Percentiles rank a stretch among this genome's conserved stretches.
Conservation (phyloP, 2,329 filamentous ascomycete species). For the Geosmithia putterillii region DNA sequence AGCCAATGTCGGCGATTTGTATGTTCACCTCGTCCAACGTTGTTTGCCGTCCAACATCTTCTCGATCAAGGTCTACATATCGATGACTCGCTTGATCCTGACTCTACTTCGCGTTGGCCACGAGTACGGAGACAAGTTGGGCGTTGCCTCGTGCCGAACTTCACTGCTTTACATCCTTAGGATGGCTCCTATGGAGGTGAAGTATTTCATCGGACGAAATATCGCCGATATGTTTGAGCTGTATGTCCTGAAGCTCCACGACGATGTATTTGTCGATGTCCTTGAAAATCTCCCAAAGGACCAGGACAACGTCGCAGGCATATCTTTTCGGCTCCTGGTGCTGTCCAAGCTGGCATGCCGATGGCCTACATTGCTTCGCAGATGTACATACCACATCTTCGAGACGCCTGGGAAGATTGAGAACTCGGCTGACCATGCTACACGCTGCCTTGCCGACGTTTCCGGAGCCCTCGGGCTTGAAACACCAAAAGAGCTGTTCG, state of each 20-base stretch:
- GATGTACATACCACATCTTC: conserved; percentile 88
- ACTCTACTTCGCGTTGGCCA: conserved; percentile 54
- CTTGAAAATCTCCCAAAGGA: conserved; percentile 67
- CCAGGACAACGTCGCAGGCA: conserved; percentile 61
- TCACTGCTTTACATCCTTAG: conserved; percentile 63
- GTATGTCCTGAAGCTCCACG: conserved; percentile 73
- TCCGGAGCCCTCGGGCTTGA: conserved; percentile 51
- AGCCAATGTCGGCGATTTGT: conserved; percentile 62
- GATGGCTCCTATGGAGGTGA: conserved; percentile 55
- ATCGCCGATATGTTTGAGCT: conserved; percentile 67
- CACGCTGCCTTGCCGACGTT: conserved; percentile 55
- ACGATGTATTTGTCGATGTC: conserved; percentile 74
- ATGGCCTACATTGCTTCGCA: conserved; percentile 78
- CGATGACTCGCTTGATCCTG: conserved; percentile 57
- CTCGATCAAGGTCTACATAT: conserved; percentile 56
- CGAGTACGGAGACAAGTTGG: conserved; percentile 49
- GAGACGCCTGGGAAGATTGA: conserved; percentile 70
- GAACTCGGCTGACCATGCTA: conserved; percentile 56
- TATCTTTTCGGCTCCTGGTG: conserved; percentile 69
- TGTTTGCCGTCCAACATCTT: conserved; percentile 56
- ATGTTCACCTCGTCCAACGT: conserved; percentile 61
- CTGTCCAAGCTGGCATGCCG: conserved; percentile 64
- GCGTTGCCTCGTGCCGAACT: conserved; percentile 49
- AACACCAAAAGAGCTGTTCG: conserved; percentile 61
- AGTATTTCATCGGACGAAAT: conserved; percentile 59